A percentile compares a stretch with the other conserved stretches of the same genome.
These are phyloP conservation scores for Colletotrichum sp. DNA, from an alignment of 2,329 filamentous ascomycete genomes.

Conservation along the genomic window DNA sequence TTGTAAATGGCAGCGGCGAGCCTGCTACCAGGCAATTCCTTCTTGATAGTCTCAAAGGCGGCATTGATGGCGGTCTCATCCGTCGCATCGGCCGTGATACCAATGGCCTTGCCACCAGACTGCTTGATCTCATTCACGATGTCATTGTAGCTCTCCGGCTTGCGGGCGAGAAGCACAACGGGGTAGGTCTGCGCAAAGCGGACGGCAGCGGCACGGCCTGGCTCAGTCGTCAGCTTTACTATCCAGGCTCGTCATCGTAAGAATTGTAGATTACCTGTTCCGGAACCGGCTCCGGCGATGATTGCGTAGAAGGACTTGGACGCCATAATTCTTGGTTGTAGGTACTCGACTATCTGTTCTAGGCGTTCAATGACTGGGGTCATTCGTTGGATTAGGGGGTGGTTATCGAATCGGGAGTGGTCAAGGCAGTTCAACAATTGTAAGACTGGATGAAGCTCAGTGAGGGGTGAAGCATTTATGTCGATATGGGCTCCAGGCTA, in stretches of 20 bases:
- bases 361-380: not conserved
- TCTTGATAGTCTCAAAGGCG: constrained; percentile 68
- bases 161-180: constrained; percentile 77
- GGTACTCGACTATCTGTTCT: not conserved
- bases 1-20: constrained; percentile 76
- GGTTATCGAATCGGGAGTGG: not conserved
- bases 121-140: constrained; percentile 73
- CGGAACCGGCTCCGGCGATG: constrained; percentile 75
- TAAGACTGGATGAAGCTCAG: not conserved
- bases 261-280: constrained; percentile 55
- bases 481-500: not conserved
- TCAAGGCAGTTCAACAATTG: not conserved
- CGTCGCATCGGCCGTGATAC: constrained; percentile 71
- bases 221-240: constrained; percentile 50
- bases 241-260: constrained; percentile 60
- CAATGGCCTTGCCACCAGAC: constrained; percentile 72
- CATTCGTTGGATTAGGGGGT: not conserved
- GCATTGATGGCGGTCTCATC: constrained; percentile 38
- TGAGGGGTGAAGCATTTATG: not conserved
- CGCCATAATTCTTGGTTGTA: constrained; percentile 25
- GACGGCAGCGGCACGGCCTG: constrained; percentile 55
- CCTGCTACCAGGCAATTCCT: constrained; percentile 59
- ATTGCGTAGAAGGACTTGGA: constrained; percentile 62
- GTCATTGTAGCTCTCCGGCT: constrained; percentile 66
- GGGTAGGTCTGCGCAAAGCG: constrained; percentile 71